Evolutionary conservation across 352 stramenopile species (phyloP), one percentile per base, ranked within the genome.

Genomic region (Globisporangium recalcitrans): DNA sequence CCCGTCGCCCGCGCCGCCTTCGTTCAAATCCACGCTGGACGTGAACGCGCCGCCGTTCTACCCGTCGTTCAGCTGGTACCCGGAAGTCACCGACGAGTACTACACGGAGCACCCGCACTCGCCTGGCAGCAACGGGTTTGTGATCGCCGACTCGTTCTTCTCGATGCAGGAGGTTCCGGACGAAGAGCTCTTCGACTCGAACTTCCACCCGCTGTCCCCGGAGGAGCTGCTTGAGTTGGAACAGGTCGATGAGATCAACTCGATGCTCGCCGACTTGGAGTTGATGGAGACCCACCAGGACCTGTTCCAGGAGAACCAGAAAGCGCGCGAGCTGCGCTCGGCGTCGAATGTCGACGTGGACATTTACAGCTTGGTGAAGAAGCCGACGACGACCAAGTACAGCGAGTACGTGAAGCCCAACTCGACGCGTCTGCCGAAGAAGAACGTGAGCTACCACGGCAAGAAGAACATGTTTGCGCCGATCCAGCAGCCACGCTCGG

Each of bases 281-380:
- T 62, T 92, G 53, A 81, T 92, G 77, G 83, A 92, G 69, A 85
- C 72, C 32, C 83, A 88, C 62, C 69, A 92, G 58, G 83, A 92
- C 58, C 26, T 63, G 40, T 59, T 63, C 62, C 9, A 52, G 32
- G 53, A 61, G 31, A 44, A 67, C 46, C 21, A 56, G 52, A 67
- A 60, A 54, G 8, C 38, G 52, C 38, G 60, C 9, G 42, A 62
- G 10, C 7, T 58, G 2, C 38, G 36, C 26, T 52, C 72, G 21
- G 78, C 64, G 48, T 80, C 76, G 34, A 76, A 88, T 26, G 66
- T 85, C 56, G 80, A 63, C 8, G 24, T 14, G 4, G 76, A 88
- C 58, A 78, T 87, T 49, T 79, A 76, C 59, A 82, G 62, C 60
- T 69, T 83, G 38, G 74, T 84, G 70, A 71, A 72, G 57, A 88